Percentiles rank a stretch among this genome's conserved stretches.
These are phyloP conservation scores for Epipyxis sp. DNA, from an alignment of 108 stramenopile species.

Conservation along the genomic window DNA sequence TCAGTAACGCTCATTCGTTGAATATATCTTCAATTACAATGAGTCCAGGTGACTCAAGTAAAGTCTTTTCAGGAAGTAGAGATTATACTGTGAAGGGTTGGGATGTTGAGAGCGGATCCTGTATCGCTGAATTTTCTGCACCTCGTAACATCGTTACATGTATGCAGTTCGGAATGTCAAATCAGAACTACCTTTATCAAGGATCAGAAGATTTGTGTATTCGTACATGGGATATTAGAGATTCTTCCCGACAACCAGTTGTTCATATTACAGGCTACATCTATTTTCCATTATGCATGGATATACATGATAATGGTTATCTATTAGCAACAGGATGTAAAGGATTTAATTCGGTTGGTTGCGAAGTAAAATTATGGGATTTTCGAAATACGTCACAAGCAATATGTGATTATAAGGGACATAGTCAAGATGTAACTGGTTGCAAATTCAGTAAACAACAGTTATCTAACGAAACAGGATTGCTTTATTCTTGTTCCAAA, in stretches of 20 bases:
- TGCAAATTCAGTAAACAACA: background rate
- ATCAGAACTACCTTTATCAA: background rate
- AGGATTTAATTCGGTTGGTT: slow-evolving; percentile 26
- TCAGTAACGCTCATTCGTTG: no score
- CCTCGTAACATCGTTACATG: slow-evolving; percentile 32
- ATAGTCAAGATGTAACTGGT: slow-evolving; percentile 10
- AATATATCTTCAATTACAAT: background rate
- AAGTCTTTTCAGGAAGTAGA: slow-evolving; percentile 19
- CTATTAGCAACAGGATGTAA: slow-evolving; percentile 16
- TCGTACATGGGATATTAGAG: background rate
- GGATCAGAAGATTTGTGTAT: slow-evolving; percentile 26
- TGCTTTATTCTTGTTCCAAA: background rate
- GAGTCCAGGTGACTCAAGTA: background rate
- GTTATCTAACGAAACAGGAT: background rate
- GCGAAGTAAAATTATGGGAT: slow-evolving; percentile 18
- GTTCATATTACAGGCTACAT: background rate
- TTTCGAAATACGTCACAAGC: background rate
- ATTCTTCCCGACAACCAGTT: background rate
- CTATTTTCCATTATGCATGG: slow-evolving; percentile 22
- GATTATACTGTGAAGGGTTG: slow-evolving; percentile 30
- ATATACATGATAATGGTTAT: background rate
- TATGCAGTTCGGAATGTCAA: background rate
- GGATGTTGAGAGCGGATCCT: background rate
- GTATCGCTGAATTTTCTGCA: background rate
- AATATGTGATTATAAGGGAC: background rate